phyloP scores from a whole-genome alignment of 192 early-diverging fungal genomes.

The Dissophora globulifera region DNA sequence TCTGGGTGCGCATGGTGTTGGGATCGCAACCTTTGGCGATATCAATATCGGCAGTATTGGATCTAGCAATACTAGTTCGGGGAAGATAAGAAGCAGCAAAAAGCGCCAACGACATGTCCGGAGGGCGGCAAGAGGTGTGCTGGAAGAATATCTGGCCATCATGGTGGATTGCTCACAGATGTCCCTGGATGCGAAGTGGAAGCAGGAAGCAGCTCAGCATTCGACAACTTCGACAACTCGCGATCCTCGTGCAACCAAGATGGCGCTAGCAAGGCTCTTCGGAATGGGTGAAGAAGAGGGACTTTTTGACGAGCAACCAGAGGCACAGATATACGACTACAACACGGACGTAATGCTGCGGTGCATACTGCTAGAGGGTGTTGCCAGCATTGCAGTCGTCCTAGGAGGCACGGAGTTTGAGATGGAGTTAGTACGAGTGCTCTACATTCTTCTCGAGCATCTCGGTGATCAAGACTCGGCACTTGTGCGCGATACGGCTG shows the following conservation, averaged over 20 bases:
- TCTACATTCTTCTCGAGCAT: constrained; percentile 58
- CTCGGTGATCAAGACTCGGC: constrained; percentile 57
- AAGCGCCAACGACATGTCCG: constrained; percentile 22
- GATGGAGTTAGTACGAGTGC: constrained; percentile 53
- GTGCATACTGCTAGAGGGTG: constrained; percentile 36
- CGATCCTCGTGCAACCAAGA: constrained; percentile 14
- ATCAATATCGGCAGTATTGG: neutral
- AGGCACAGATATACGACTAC: constrained; percentile 23
- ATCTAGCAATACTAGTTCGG: neutral
- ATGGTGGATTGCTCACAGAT: constrained; percentile 28
- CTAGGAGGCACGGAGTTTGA: constrained; percentile 40
- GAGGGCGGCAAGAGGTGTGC: constrained; percentile 22
- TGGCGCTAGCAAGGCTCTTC: constrained; percentile 8
- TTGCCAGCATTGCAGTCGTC: constrained; percentile 40
- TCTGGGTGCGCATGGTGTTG: constrained; percentile 20
- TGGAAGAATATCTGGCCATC: constrained; percentile 36
- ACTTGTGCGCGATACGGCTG: constrained; percentile 53
- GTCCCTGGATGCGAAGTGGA: constrained; percentile 8
- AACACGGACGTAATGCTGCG: constrained; percentile 30
- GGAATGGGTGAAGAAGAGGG: constrained; percentile 16
- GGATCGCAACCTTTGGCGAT: constrained; percentile 11
- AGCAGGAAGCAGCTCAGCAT: neutral
- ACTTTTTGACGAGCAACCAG: neutral
- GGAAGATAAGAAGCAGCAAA: neutral
- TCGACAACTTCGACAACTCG: neutral